Evolutionary conservation across 139 green algal species (phyloP).

Genomic region (Chlamydomonas eustigma): DNA sequence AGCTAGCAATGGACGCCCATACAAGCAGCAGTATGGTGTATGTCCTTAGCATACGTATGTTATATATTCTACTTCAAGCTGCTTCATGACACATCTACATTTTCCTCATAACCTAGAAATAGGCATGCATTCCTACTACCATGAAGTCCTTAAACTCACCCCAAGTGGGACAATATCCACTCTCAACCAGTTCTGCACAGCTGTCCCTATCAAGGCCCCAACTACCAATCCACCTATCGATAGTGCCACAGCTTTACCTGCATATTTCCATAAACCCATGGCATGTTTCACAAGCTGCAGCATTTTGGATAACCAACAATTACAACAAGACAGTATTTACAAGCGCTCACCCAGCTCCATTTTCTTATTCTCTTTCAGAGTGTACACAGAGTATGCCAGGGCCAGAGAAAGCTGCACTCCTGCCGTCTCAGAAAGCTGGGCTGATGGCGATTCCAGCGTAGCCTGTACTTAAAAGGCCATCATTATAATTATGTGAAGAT

Average conservation of each 20-base stretch:
- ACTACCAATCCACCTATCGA: conserved; percentile 52
- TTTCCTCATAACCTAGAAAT: no score
- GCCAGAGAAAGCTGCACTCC: conserved; percentile 75
- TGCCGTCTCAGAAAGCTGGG: conserved; percentile 55
- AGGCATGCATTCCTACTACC: not conserved
- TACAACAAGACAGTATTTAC: no score
- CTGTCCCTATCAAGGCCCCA: conserved; percentile 63
- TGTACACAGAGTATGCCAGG: conserved; percentile 65
- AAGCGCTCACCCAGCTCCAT: conserved; percentile 47
- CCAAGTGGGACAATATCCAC: conserved; percentile 84
- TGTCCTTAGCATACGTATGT: no score
- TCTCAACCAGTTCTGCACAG: conserved; percentile 71
- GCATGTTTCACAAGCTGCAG: no score
- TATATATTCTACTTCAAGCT: no score
- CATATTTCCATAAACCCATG: no score
- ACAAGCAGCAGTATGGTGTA: no score
- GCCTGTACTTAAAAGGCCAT: no score
- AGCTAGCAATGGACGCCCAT: no score
- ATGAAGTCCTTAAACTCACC: conserved; percentile 47
- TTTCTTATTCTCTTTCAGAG: conserved; percentile 69
- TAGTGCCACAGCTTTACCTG: conserved; percentile 54
- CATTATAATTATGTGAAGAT: no score
- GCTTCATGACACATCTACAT: no score
- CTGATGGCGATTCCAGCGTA: conserved; percentile 45
- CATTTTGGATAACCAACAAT: no score